These are phyloP conservation scores for Exophiala aquamarina DNA, from an alignment of 2,329 filamentous ascomycete genomes.

Conservation along the genomic window DNA sequence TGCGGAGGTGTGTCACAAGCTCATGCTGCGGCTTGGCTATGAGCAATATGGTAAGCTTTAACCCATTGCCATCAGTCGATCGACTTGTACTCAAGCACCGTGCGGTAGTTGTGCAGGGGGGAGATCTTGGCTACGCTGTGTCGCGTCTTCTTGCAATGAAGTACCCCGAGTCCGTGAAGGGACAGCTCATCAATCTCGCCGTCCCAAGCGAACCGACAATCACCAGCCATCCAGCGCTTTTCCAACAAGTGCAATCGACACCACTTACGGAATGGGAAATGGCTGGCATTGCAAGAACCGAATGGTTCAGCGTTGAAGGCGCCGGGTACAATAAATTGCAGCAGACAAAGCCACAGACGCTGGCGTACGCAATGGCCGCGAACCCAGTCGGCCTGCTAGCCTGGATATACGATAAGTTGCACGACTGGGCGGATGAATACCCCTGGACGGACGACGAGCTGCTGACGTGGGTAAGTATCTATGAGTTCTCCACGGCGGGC, in stretches of 20 bases:
- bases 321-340: slow-evolving; percentile 61
- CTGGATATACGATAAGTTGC: slow-evolving; percentile 80
- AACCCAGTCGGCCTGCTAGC: slow-evolving; percentile 69
- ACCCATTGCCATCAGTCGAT: too few species aligned
- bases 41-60: slow-evolving; percentile 46
- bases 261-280: slow-evolving; percentile 56
- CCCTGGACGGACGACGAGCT: slow-evolving; percentile 75
- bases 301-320: slow-evolving; percentile 57
- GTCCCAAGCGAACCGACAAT: slow-evolving; percentile 50
- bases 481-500: slow-evolving; percentile 69
- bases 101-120: slow-evolving; percentile 53
- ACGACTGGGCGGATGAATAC: slow-evolving; percentile 73
- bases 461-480: slow-evolving; percentile 71
- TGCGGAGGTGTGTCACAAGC: slow-evolving; percentile 63
- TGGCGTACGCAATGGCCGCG: slow-evolving; percentile 69
- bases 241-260: slow-evolving; percentile 59
- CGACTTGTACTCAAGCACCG: neutral
- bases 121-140: slow-evolving; percentile 68
- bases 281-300: slow-evolving; percentile 51
- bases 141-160: slow-evolving; percentile 60
- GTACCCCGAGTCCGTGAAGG: slow-evolving; percentile 57
- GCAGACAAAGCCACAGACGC: slow-evolving; percentile 68
- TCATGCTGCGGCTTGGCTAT: slow-evolving; percentile 70
- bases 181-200: slow-evolving; percentile 64
- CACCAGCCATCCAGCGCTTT: slow-evolving; percentile 56